A percentile compares a stretch with the other conserved stretches of the same genome.
Conservation (phyloP, 2,329 filamentous ascomycete genomes). For the Pestalotiopsis sp. region DNA sequence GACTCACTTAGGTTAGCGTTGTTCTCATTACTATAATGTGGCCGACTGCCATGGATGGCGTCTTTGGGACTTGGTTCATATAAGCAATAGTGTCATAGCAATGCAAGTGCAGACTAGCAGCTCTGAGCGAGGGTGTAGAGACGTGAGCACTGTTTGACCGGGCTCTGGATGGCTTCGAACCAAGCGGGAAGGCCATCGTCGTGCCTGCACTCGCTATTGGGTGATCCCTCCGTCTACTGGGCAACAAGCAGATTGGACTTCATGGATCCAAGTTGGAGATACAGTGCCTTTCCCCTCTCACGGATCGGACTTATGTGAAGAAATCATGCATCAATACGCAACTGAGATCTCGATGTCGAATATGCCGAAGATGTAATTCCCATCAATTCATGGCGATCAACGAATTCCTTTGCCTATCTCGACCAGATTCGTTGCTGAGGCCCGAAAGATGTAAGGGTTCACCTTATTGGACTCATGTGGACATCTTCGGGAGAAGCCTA, state of each 20-base stretch:
- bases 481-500: not conserved
- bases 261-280: not conserved
- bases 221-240: not conserved
- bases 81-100: not conserved
- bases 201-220: conserved; percentile 4
- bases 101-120: not conserved
- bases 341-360: not conserved
- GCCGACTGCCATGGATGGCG: not conserved
- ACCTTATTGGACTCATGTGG: not conserved
- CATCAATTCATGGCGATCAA: not conserved
- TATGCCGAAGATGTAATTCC: not conserved
- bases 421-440: not conserved
- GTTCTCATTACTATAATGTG: not conserved
- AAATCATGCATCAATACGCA: not conserved
- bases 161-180: conserved; percentile 2
- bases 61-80: not conserved
- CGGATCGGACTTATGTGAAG: not conserved
- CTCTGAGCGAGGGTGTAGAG: not conserved
- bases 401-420: not conserved
- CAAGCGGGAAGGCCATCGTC: conserved; percentile 2
- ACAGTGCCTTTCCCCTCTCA: not conserved
- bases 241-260: not conserved
- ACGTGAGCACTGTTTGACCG: not conserved
- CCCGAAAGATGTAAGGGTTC: not conserved
- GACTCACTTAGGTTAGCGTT: too few species aligned